Base-by-base conservation (phyloP, 78 protist species). In the Protostelium mycophagum region DNA sequence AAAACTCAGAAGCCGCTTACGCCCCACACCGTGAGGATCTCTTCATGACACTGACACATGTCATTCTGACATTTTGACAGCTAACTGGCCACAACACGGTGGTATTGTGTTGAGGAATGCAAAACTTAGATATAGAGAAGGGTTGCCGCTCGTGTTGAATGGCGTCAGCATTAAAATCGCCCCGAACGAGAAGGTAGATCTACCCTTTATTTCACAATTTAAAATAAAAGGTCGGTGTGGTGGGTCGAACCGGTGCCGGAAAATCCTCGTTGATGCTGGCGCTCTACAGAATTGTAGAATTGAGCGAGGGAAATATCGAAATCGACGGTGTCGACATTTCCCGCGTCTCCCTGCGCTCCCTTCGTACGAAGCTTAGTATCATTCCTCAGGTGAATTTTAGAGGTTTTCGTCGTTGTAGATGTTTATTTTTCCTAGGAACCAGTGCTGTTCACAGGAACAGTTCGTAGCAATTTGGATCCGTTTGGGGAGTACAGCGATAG, bases 161-260 rank as follows among this genome's bases (percentile, higher is more conserved):
- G 98, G 92, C 36, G 51, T 97, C 37, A 1, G 35, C 28, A 36
- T 95, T 39, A 85, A 28, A 29, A 85, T 97, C 28, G 39, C 87
- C 1, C 84, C 97, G 28, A 87, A 91, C 23, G 96, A 95, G 89
- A 96, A 96, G 93, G 36, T 51, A 16, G 73, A 16, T 25, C 5
- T 16, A 51, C 16, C 16, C 16, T 51, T 51, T 25, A 5, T 16
- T 51, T 51, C 73, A 25, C 73, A 51, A 25, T 16, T 25, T 85
- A 16, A 85, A 5, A 85, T 85, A 5, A 25, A 5, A 36, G 37
- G 37, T 97, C 63, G 99, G 99, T 63, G 87, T 98, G 86, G 97
- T 96, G 5, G 99, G 99, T 25, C 93, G 99, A 37, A 98, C 99
- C 16, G 99, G 99, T 38, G 92, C 98, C 0, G 99, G 99, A 63